Evolutionary conservation across 768 basidiomycete genomes (phyloP), one percentile per base, ranked within the genome.

Genomic region (Rhodotorula paludigena): DNA sequence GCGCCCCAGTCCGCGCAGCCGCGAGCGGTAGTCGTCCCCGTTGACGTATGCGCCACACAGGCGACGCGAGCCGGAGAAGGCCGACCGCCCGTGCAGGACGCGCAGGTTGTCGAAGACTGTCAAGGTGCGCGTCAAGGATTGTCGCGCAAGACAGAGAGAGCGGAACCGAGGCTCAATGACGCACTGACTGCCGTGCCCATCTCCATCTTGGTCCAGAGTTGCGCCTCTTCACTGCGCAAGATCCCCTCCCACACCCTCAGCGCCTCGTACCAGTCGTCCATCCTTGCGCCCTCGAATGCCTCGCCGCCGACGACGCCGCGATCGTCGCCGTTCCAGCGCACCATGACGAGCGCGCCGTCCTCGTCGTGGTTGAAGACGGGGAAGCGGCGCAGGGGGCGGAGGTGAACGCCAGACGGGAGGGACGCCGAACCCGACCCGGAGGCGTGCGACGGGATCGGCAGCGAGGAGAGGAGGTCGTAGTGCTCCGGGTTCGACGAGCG

Each of bases 41-140:
- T 90, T 89, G 64, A 97, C 84, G 77, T 99, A 99, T 0, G 94
- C 96, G 5, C 94, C 94, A 75, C 94, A 97, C 86, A 99, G 90
- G 2, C 89, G 84, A 6, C 94, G 85, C 77, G 85, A 85, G 18
- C 94, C 94, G 20, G 84, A 83, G 76, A 96, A 98, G 2, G 86
- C 84, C 0, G 92, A 90, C n/a, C 94, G 86, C 20, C 94, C 94
- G 73, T 97, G 94, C 56, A 98, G 81, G 20, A 97, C 90, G 30
- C 94, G 85, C 78, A 94, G 89, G 76, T 98, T 97, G 78, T 98
- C 88, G 57, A 94, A 82, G 30, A 92, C 90, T 90, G 74, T 33
- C 16, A 42, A 44, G 52, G 47, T 2, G n/a, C 2, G 9, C 58
- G 16, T 63, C 35, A 35, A 16, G 38, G 25, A 41, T 39, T n/a